phyloP scores from a whole-genome alignment of 129 eudicot genomes.

The Arctium lappa region DNA sequence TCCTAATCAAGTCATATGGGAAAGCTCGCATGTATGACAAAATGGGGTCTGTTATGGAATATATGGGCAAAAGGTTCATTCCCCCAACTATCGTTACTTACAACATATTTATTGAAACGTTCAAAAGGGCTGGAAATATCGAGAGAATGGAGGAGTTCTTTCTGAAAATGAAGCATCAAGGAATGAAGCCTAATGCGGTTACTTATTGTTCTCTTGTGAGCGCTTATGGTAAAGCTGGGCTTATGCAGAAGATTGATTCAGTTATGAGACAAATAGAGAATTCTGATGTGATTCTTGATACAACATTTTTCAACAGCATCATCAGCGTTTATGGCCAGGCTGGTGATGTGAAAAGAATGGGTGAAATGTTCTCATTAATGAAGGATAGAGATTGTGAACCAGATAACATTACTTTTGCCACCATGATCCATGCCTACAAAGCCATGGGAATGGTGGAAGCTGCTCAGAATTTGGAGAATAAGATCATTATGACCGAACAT shows the following conservation, averaged over 20 bases:
- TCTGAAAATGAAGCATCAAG: slow-evolving; percentile 81
- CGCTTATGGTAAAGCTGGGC: slow-evolving; percentile 75
- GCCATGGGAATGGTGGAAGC: slow-evolving; percentile 71
- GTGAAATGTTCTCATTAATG: slow-evolving; percentile 61
- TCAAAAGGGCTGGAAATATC: slow-evolving; percentile 47
- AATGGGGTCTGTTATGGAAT: slow-evolving; percentile 68
- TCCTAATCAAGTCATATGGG: slow-evolving; percentile 80
- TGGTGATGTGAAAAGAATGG: slow-evolving; percentile 64
- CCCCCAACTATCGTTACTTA: slow-evolving; percentile 70
- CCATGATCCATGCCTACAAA: slow-evolving; percentile 67
- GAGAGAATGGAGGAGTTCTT: slow-evolving; percentile 76
- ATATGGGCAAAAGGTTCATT: slow-evolving; percentile 75
- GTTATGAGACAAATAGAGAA: slow-evolving; percentile 81
- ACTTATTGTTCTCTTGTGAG: slow-evolving; percentile 80
- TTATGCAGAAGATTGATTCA: slow-evolving; percentile 60
- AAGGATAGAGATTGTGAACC: slow-evolving; percentile 64
- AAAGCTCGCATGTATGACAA: slow-evolving; percentile 61
- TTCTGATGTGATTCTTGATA: slow-evolving; percentile 77
- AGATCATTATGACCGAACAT: slow-evolving; percentile 20
- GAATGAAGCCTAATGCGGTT: slow-evolving; percentile 80
- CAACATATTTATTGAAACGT: slow-evolving; percentile 62
- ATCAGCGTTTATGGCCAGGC: slow-evolving; percentile 70
- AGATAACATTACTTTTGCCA: slow-evolving; percentile 67
- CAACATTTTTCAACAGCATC: slow-evolving; percentile 69
- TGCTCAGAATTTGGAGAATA: slow-evolving; percentile 56